These are phyloP conservation scores for Puccinia polysora DNA, from an alignment of 1,284 basidiomycete species.

Conservation along the genomic window DNA sequence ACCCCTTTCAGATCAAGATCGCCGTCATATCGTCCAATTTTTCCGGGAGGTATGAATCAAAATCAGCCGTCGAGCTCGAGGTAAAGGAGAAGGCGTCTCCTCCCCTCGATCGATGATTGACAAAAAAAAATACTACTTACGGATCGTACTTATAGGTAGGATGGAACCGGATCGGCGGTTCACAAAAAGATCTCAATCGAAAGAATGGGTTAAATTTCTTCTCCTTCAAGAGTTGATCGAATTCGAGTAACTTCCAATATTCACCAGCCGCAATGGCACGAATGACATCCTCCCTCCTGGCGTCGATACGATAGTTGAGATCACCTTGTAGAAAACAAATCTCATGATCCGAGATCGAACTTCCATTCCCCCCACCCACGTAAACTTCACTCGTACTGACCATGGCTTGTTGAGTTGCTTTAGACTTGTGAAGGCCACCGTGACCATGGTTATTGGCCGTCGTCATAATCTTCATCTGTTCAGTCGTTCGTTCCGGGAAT, in stretches of 20 bases:
- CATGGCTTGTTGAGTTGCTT: conserved; percentile 60
- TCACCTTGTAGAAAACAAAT: conserved; percentile 79
- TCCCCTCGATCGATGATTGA: no score
- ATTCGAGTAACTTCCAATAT: conserved; percentile 62
- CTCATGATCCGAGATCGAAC: conserved; percentile 92
- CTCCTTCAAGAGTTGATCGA: conserved; percentile 87
- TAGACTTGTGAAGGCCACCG: neutral
- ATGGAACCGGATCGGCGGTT: conserved; percentile 72
- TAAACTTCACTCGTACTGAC: conserved; percentile 55
- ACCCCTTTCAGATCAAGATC: conserved; percentile 34
- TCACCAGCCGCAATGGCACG: conserved; percentile 65
- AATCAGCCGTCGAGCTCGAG: no score
- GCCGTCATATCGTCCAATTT: neutral
- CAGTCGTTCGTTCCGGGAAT: conserved; percentile 61
- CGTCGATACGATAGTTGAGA: conserved; percentile 90
- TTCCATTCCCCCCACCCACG: conserved; percentile 83
- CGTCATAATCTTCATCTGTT: conserved; percentile 46
- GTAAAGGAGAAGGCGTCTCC: no score
- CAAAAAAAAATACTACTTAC: conserved; percentile 51
- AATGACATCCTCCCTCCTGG: conserved; percentile 74
- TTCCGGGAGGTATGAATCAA: no score
- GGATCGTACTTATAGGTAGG: conserved; percentile 96
- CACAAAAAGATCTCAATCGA: conserved; percentile 73
- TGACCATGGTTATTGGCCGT: neutral
- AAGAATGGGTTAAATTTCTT: conserved; percentile 78